These are phyloP conservation scores for Sisymbrium altissimum DNA, from an alignment of 345 rosid species.

Conservation along the genomic window DNA sequence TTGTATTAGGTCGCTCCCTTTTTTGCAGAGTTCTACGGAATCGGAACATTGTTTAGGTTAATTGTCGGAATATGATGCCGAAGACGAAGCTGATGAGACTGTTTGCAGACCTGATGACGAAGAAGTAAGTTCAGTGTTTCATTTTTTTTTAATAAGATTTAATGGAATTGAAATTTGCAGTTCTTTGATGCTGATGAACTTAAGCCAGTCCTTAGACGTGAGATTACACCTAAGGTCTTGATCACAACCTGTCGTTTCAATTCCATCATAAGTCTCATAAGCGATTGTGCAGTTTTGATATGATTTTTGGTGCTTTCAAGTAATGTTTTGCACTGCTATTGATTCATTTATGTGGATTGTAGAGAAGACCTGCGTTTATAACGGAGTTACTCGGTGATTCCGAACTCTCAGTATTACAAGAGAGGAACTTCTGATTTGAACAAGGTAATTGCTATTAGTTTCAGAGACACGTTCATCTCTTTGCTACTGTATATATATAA, in stretches of 20 bases:
- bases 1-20: too few species aligned
- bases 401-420: slow-evolving; percentile 70
- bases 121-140: slow-evolving; percentile 46
- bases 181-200: slow-evolving; percentile 89
- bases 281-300: background rate
- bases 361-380: slow-evolving; percentile 87
- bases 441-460: slow-evolving; percentile 45
- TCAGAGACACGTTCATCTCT: background rate
- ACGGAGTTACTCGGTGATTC: slow-evolving; percentile 73
- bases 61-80: slow-evolving; percentile 66
- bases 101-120: slow-evolving; percentile 90
- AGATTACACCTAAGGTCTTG: slow-evolving; percentile 57
- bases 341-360: slow-evolving; percentile 6
- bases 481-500: background rate
- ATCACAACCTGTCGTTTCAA: slow-evolving; percentile 88
- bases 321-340: background rate
- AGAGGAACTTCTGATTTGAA: slow-evolving; percentile 94
- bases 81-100: slow-evolving; percentile 77
- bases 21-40: too few species aligned
- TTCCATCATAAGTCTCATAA: slow-evolving; percentile 49
- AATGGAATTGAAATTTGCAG: slow-evolving; percentile 29
- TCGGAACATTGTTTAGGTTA: too few species aligned
- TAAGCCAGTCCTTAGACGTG: slow-evolving; percentile 56
- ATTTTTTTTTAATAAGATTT: too few species aligned
- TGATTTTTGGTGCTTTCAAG: background rate